phyloP scores from a whole-genome alignment of 2,329 filamentous ascomycete species.

The Byssochlamys sp. region DNA sequence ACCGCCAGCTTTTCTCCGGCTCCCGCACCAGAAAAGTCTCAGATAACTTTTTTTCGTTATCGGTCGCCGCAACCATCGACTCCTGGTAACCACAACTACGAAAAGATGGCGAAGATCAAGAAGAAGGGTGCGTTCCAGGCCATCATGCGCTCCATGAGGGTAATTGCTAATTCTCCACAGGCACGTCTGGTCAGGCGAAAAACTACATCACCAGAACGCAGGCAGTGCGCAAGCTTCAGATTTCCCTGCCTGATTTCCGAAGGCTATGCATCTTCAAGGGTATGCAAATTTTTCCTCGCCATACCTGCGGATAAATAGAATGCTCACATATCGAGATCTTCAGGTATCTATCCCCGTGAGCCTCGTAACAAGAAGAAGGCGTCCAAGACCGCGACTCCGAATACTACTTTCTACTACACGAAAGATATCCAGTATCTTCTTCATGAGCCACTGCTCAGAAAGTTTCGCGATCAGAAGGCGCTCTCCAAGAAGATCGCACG shows the following conservation, averaged over 20 bases:
- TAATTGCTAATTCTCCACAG: conserved; percentile 30
- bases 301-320: not conserved
- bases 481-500: conserved; percentile 95
- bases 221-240: conserved; percentile 93
- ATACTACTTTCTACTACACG: conserved; percentile 82
- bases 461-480: conserved; percentile 93
- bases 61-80: conserved; percentile 11
- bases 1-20: conserved; percentile 10
- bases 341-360: conserved; percentile 89
- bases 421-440: conserved; percentile 98
- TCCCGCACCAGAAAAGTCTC: conserved; percentile 20
- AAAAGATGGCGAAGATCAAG: conserved; percentile 67
- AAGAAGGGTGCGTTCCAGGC: conserved; percentile 58
- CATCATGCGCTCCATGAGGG: not conserved
- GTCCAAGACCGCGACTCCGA: conserved; percentile 76
- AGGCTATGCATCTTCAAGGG: conserved; percentile 98
- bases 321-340: not conserved
- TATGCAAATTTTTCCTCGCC: conserved; percentile 14
- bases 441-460: conserved; percentile 84
- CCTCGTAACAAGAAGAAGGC: conserved; percentile 95
- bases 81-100: conserved; percentile 16
- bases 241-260: conserved; percentile 93
- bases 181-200: conserved; percentile 82
- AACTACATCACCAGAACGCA: conserved; percentile 98
- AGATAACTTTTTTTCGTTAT: conserved; percentile 30